phyloP scores from a whole-genome alignment of 2,329 filamentous ascomycete genomes.

The Aspergillus hiratsukae region DNA sequence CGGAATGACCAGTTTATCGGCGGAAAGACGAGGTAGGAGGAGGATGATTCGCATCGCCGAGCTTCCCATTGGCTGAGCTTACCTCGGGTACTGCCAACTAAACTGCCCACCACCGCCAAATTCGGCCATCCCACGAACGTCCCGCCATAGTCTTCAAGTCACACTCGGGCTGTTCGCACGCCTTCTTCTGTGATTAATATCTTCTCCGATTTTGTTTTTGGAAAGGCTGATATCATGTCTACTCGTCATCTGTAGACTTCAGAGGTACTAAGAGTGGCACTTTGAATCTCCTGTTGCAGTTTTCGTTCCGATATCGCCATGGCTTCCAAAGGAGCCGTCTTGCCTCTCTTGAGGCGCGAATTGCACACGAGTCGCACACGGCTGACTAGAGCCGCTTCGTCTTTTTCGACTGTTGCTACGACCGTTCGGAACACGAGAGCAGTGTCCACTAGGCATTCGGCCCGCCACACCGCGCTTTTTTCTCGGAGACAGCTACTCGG shows the following conservation, averaged over 20 bases:
- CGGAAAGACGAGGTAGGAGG: slow-evolving; percentile 4
- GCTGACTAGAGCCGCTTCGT: slow-evolving; percentile 24
- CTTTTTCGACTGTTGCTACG: slow-evolving; percentile 18
- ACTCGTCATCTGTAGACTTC: not conserved
- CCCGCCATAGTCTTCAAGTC: not conserved
- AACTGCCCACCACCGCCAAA: slow-evolving; percentile 5
- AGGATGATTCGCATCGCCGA: slow-evolving; percentile 22
- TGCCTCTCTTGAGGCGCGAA: slow-evolving; percentile 42
- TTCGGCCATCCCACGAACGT: not conserved
- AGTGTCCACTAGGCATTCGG: slow-evolving; percentile 16
- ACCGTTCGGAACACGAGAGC: slow-evolving; percentile 15
- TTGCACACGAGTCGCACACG: slow-evolving; percentile 27
- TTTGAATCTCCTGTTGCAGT: not conserved
- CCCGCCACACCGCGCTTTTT: slow-evolving; percentile 20
- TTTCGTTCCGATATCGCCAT: slow-evolving; percentile 20
- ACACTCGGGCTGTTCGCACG: not conserved
- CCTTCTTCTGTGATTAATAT: not conserved
- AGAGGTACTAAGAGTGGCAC: not conserved
- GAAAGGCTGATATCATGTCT: slow-evolving; percentile 9
- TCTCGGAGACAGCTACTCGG: slow-evolving; percentile 8
- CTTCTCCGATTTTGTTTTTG: not conserved
- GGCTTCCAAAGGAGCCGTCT: slow-evolving; percentile 38
- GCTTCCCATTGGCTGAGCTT: slow-evolving; percentile 22
- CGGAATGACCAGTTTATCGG: not conserved
- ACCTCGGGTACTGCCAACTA: slow-evolving; percentile 24